phyloP scores from a whole-genome alignment of 2,329 filamentous ascomycete species.

The Hymenoscyphus repandus region DNA sequence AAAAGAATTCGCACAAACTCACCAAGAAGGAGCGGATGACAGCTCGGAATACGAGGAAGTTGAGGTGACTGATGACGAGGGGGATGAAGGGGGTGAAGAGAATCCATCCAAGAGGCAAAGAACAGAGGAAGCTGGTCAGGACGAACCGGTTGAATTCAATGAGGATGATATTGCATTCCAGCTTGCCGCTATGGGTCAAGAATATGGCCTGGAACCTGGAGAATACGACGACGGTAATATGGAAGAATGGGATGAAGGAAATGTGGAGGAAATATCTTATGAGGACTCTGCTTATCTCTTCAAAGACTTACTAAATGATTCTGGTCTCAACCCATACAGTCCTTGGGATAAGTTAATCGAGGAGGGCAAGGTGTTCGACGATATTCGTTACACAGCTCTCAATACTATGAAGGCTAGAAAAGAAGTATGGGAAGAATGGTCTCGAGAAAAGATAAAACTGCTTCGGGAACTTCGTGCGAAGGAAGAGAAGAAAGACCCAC shows the following conservation, averaged over 20 bases:
- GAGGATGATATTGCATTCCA: slow-evolving; percentile 95
- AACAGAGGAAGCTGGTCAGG: slow-evolving; percentile 37
- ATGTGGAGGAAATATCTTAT: slow-evolving; percentile 66
- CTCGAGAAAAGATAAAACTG: slow-evolving; percentile 65
- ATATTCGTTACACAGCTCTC: slow-evolving; percentile 80
- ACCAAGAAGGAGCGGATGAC: slow-evolving; percentile 42
- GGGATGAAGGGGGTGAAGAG: slow-evolving; percentile 42
- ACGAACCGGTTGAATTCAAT: slow-evolving; percentile 68
- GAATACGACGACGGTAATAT: slow-evolving; percentile 65
- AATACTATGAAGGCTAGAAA: slow-evolving; percentile 74
- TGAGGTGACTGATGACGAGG: slow-evolving; percentile 42
- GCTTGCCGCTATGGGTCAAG: slow-evolving; percentile 79
- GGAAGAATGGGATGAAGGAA: slow-evolving; percentile 63
- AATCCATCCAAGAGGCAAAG: slow-evolving; percentile 44
- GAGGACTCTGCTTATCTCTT: slow-evolving; percentile 76
- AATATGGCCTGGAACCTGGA: slow-evolving; percentile 73
- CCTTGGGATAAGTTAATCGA: slow-evolving; percentile 89
- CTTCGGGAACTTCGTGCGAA: slow-evolving; percentile 68
- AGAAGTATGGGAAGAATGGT: slow-evolving; percentile 83
- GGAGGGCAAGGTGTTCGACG: slow-evolving; percentile 74
- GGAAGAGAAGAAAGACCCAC: slow-evolving; percentile 76
- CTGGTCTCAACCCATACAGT: slow-evolving; percentile 76
- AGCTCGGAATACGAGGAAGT: slow-evolving; percentile 66
- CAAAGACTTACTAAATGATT: slow-evolving; percentile 80
- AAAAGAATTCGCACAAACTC: slow-evolving; percentile 14